These are phyloP conservation scores for Candida bentonensis DNA, from an alignment of 805 yeast species.

Conservation along the genomic window DNA sequence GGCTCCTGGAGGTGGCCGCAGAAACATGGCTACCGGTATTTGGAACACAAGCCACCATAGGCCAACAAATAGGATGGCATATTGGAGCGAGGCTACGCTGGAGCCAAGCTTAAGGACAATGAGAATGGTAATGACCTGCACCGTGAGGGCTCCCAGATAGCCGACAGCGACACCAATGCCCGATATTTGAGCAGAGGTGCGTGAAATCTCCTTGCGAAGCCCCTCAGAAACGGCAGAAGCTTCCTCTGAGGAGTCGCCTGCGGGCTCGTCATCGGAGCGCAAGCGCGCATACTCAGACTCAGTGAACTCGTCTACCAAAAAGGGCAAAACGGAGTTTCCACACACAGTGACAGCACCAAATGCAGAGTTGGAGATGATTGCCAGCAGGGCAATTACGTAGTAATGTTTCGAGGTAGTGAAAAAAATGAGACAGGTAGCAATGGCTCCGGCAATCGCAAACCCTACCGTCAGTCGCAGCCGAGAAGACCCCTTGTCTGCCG, in stretches of 20 bases:
- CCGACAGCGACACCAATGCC: slow-evolving; percentile 65
- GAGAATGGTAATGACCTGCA: slow-evolving; percentile 46
- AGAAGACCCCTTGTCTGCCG: slow-evolving; percentile 49
- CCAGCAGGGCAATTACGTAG: slow-evolving; percentile 39
- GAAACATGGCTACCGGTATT: slow-evolving; percentile 37
- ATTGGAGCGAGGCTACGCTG: slow-evolving; percentile 31
- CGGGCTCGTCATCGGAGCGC: slow-evolving; percentile 8
- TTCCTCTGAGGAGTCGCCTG: slow-evolving; percentile 11
- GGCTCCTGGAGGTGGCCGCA: slow-evolving; percentile 33
- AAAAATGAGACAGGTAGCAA: slow-evolving; percentile 35
- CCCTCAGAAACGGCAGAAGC: slow-evolving; percentile 5
- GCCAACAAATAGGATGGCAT: slow-evolving; percentile 52
- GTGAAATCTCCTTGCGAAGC: slow-evolving; percentile 17
- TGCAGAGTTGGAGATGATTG: slow-evolving; percentile 50
- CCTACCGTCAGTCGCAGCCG: slow-evolving; percentile 40
- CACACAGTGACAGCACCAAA: slow-evolving; percentile 72
- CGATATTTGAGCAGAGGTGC: slow-evolving; percentile 27
- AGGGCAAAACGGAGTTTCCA: slow-evolving; percentile 61
- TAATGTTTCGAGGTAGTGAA: slow-evolving; percentile 27
- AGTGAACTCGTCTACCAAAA: slow-evolving; percentile 27
- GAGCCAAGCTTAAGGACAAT: slow-evolving; percentile 30
- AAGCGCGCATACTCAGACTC: slow-evolving; percentile 5
- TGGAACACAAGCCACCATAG: slow-evolving; percentile 69
- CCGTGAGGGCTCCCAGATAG: slow-evolving; percentile 52
- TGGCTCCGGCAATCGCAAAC: slow-evolving; percentile 47